Evolutionary conservation across 2,329 filamentous ascomycete species (phyloP).

Genomic region (Penicillium sp.): DNA sequence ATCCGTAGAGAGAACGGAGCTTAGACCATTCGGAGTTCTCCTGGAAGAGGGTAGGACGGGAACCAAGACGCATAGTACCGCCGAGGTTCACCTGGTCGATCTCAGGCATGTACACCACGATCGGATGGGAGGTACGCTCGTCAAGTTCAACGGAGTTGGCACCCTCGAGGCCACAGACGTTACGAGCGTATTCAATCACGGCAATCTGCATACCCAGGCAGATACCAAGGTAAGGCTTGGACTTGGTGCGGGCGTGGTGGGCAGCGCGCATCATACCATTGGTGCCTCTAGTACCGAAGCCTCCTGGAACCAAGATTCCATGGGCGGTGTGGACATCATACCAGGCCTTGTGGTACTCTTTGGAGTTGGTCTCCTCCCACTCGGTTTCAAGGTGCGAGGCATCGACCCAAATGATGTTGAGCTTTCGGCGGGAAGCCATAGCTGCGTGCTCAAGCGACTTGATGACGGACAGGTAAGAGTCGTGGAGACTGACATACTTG

Average conservation of each 20-base stretch:
- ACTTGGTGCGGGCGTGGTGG: slow-evolving; percentile 78
- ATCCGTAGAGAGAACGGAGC: slow-evolving; percentile 71
- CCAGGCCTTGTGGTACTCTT: slow-evolving; percentile 84
- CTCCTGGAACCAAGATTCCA: slow-evolving; percentile 61
- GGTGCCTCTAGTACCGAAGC: slow-evolving; percentile 78
- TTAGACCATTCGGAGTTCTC: slow-evolving; percentile 72
- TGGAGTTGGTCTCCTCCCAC: slow-evolving; percentile 67
- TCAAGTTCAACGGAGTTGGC: slow-evolving; percentile 60
- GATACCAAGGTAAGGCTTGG: slow-evolving; percentile 80
- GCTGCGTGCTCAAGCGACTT: slow-evolving; percentile 58
- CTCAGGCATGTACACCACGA: slow-evolving; percentile 92
- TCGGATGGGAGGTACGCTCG: slow-evolving; percentile 60
- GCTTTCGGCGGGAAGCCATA: slow-evolving; percentile 17
- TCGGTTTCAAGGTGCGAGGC: slow-evolving; percentile 75
- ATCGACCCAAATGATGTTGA: slow-evolving; percentile 72
- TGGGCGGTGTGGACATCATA: slow-evolving; percentile 68
- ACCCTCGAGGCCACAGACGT: slow-evolving; percentile 63
- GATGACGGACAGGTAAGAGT: slow-evolving; percentile 79
- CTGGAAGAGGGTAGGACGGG: slow-evolving; percentile 73
- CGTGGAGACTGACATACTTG: slow-evolving; percentile 82
- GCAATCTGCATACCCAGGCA: slow-evolving; percentile 92
- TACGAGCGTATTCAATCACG: slow-evolving; percentile 82
- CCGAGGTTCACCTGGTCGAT: slow-evolving; percentile 71
- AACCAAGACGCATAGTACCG: slow-evolving; percentile 82
- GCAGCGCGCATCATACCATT: slow-evolving; percentile 86